Percentiles rank a stretch among this genome's conserved stretches.
Conservation (phyloP, 805 yeast species). For the Metschnikowia santaceciliae region DNA sequence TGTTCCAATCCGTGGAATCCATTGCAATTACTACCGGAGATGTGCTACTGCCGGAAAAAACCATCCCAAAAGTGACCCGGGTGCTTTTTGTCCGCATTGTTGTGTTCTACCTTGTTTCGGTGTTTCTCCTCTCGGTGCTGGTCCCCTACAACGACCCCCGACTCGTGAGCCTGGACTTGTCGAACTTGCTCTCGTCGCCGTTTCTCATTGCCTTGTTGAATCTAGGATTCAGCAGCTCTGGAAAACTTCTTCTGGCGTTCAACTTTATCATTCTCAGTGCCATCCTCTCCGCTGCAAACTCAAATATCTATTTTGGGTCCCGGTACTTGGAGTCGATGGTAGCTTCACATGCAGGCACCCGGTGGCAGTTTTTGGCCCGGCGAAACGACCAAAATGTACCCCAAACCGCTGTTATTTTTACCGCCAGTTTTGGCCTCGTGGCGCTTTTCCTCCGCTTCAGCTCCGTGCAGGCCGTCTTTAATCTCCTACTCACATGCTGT, state of each 20-base stretch:
- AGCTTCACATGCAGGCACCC: slow-evolving; percentile 4
- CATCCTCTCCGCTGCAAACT: slow-evolving; percentile 26
- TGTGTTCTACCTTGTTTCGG: slow-evolving; percentile 15
- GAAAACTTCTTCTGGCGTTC: slow-evolving; percentile 15
- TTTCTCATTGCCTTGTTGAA: slow-evolving; percentile 22
- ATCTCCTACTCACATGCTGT: slow-evolving; percentile 20
- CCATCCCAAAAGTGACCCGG: slow-evolving; percentile 12
- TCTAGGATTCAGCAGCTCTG: slow-evolving; percentile 12
- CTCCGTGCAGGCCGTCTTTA: slow-evolving; percentile 17
- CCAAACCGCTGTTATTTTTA: slow-evolving; percentile 16
- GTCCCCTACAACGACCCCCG: slow-evolving; percentile 11
- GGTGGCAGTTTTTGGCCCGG: slow-evolving; percentile 7
- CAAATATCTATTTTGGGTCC: slow-evolving; percentile 27
- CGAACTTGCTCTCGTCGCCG: slow-evolving; percentile 20
- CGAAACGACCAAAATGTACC: slow-evolving; percentile 16
- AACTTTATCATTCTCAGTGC: slow-evolving; percentile 21
- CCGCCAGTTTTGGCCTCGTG: slow-evolving; percentile 20
- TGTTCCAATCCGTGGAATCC: slow-evolving; percentile 20
- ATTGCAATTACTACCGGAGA: slow-evolving; percentile 19
- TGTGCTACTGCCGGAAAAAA: slow-evolving; percentile 9
- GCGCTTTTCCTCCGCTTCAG: slow-evolving; percentile 18
- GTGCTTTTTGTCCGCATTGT: slow-evolving; percentile 17
- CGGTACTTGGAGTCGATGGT: slow-evolving; percentile 20
- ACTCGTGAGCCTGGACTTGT: slow-evolving; percentile 8
- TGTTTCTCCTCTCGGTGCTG: slow-evolving; percentile 16